phyloP scores from a whole-genome alignment of 2,329 filamentous ascomycete species.

The Lachnellula occidentalis region DNA sequence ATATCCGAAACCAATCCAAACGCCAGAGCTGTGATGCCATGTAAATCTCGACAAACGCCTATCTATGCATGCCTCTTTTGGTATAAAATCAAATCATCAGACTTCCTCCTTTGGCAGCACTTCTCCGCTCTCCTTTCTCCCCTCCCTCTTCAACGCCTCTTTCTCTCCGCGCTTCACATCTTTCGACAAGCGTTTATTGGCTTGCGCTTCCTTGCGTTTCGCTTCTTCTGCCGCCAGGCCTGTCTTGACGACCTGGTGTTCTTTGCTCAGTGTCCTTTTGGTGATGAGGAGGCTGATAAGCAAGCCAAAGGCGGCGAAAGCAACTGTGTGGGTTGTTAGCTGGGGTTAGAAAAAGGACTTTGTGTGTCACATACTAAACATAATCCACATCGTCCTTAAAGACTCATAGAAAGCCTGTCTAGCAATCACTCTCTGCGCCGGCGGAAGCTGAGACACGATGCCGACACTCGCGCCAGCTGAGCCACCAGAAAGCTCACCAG shows the following conservation, averaged over 20 bases:
- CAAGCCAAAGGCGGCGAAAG: conserved; percentile 31
- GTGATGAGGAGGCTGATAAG: conserved; percentile 40
- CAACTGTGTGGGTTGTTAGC: conserved; percentile 5
- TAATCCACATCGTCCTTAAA: conserved; percentile 28
- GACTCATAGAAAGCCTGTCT: conserved; percentile 8
- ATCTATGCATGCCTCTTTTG: neutral
- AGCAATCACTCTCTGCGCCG: conserved; percentile 11
- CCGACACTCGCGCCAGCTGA: conserved; percentile 18
- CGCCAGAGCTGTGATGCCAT: neutral
- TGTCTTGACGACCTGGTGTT: conserved; percentile 47
- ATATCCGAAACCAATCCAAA: neutral
- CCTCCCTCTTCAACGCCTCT: conserved; percentile 1
- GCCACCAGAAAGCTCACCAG: conserved; percentile 21
- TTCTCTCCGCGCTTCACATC: conserved; percentile 7
- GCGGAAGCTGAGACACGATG: conserved; percentile 12
- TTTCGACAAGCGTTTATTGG: conserved; percentile 10
- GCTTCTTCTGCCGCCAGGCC: conserved; percentile 31
- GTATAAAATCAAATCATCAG: neutral
- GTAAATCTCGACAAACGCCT: neutral
- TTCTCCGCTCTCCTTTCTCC: conserved; percentile 2
- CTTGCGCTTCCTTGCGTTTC: conserved; percentile 16
- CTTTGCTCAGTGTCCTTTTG: conserved; percentile 39
- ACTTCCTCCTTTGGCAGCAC: neutral
- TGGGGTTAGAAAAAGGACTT: neutral
- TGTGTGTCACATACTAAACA: conserved; percentile 13